phyloP scores from a whole-genome alignment of 805 yeast genomes.

The Maudiozyma pseudohumilis region DNA sequence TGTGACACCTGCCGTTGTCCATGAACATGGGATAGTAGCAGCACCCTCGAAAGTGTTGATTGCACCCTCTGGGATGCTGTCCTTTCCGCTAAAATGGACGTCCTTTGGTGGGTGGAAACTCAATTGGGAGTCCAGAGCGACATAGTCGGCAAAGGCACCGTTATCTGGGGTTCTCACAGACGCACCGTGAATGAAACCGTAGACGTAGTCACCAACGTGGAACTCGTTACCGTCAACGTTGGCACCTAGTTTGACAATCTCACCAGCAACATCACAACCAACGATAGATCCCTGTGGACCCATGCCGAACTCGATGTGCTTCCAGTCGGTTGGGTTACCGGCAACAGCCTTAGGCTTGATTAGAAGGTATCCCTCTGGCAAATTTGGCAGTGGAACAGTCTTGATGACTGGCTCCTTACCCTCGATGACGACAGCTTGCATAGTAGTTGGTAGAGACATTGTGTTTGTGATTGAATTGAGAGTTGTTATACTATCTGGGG shows the following conservation, averaged over 20 bases:
- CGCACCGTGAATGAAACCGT: constrained; percentile 47
- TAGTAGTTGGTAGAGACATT: constrained; percentile 21
- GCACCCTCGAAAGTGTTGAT: constrained; percentile 53
- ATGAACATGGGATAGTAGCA: constrained; percentile 45
- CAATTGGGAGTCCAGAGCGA: constrained; percentile 20
- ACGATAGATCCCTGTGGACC: constrained; percentile 40
- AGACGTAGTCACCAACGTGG: constrained; percentile 47
- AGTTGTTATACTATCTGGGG: no score
- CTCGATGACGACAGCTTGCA: constrained; percentile 34
- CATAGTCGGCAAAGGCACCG: constrained; percentile 56
- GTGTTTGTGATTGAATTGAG: no score
- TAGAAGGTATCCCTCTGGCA: constrained; percentile 28
- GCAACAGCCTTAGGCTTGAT: constrained; percentile 47
- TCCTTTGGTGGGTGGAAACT: constrained; percentile 12
- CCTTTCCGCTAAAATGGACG: constrained; percentile 13
- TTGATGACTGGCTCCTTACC: constrained; percentile 26
- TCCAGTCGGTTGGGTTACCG: constrained; percentile 65
- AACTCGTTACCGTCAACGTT: constrained; percentile 28
- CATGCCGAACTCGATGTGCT: constrained; percentile 35
- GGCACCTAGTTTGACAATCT: constrained; percentile 41
- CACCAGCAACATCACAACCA: constrained; percentile 57
- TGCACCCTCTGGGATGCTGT: constrained; percentile 28
- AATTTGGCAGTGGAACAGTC: constrained; percentile 26
- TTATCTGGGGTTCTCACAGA: constrained; percentile 31
- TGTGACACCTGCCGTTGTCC: constrained; percentile 39